These are phyloP conservation scores for Hygrophoropsis aurantiaca DNA, from an alignment of 768 basidiomycete species.

Conservation along the genomic window DNA sequence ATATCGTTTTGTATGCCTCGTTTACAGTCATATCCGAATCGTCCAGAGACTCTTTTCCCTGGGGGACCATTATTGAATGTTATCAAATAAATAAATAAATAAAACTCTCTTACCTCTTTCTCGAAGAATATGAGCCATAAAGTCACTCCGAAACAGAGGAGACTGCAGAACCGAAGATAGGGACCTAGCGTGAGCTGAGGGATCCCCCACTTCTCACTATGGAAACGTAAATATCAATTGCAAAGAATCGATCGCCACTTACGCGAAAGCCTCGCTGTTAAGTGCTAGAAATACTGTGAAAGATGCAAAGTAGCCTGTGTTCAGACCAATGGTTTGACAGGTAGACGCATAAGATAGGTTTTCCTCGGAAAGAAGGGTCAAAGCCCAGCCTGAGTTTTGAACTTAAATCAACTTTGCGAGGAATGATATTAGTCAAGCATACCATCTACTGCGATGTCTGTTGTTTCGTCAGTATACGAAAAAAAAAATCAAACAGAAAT, in stretches of 20 bases:
- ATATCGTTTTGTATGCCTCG: slow-evolving; percentile 91
- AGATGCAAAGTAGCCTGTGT: slow-evolving; percentile 92
- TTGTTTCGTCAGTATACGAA: slow-evolving; percentile 13
- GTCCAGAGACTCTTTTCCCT: slow-evolving; percentile 75
- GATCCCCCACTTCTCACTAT: slow-evolving; percentile 73
- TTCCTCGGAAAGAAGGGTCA: slow-evolving; percentile 85
- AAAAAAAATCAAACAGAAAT: too few relatives aligned
- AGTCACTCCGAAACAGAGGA: slow-evolving; percentile 82
- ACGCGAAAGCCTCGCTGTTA: slow-evolving; percentile 92
- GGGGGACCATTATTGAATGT: slow-evolving; percentile 2
- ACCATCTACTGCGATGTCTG: slow-evolving; percentile 99
- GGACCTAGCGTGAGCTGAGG: slow-evolving; percentile 69
- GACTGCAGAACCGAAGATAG: slow-evolving; percentile 85
- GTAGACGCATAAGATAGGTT: slow-evolving; percentile 96
- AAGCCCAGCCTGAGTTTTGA: slow-evolving; percentile 60
- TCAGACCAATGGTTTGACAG: slow-evolving; percentile 96
- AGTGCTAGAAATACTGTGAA: slow-evolving; percentile 98
- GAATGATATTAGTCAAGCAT: slow-evolving; percentile 34
- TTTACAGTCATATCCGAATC: slow-evolving; percentile 88
- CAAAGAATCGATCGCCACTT: slow-evolving; percentile 21
- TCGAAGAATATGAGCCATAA: slow-evolving; percentile 85
- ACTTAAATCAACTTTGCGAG: slow-evolving; percentile 28
- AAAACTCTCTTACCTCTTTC: slow-evolving; percentile 82
- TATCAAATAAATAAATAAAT: too few relatives aligned
- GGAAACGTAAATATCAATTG: neutral